Percentiles rank a stretch among this genome's conserved stretches.
These are phyloP conservation scores for Cicer chorassanicum DNA, from an alignment of 306 rosid species.

Conservation along the genomic window DNA sequence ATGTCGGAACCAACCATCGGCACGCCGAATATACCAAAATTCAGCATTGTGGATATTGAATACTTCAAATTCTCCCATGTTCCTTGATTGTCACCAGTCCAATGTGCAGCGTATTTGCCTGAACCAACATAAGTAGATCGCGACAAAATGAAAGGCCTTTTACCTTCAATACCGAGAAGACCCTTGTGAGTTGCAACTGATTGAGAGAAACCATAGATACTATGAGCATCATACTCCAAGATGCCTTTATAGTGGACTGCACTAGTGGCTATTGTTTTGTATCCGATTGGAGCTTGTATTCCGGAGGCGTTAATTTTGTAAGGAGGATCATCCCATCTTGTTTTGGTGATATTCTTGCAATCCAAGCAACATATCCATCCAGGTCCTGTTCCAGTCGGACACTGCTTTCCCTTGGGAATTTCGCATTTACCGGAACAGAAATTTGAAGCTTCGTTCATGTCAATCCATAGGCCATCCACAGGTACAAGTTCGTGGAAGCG, in stretches of 20 bases:
- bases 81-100: conserved; percentile 96
- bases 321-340: conserved; percentile 96
- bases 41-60: conserved; percentile 90
- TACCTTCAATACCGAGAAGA: conserved; percentile 81
- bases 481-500: conserved; percentile 97
- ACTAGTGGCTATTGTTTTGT: conserved; percentile 93
- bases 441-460: conserved; percentile 93
- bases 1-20: conserved; percentile 99
- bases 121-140: conserved; percentile 94
- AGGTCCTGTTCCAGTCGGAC: conserved; percentile 78
- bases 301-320: conserved; percentile 97
- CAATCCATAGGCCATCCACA: conserved; percentile 95
- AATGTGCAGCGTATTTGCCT: conserved; percentile 89
- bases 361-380: conserved; percentile 94
- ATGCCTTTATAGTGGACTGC: conserved; percentile 89
- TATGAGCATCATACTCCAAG: conserved; percentile 94
- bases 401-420: conserved; percentile 69
- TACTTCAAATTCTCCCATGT: conserved; percentile 84
- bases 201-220: conserved; percentile 88
- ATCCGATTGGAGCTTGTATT: conserved; percentile 74
- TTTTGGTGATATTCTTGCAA: conserved; percentile 84
- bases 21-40: conserved; percentile 93
- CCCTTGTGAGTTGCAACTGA: conserved; percentile 85
- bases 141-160: conserved; percentile 81
- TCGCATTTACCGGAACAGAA: conserved; percentile 90